Base-by-base conservation (phyloP, 2,329 filamentous ascomycete genomes). In the Fusarium protoensiforme region DNA sequence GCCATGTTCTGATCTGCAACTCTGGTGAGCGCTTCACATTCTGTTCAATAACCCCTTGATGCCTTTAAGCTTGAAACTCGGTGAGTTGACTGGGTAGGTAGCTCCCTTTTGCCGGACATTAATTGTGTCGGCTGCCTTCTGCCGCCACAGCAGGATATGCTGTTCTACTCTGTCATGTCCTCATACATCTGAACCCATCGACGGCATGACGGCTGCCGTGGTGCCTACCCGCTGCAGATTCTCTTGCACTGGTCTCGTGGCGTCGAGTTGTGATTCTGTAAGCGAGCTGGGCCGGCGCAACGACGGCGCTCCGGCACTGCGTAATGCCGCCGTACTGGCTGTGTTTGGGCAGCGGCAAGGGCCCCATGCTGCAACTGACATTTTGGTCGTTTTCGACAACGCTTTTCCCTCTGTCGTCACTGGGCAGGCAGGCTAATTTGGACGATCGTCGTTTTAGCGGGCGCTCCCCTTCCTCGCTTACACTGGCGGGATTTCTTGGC, bases 381-480 rank as follows among this genome's bases (percentile, higher is more conserved):
- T 72, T 57, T 54, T 59, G 36, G 60, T 38, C 14, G 38, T 64
- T 39, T 58, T 61, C 43, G 46, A 64, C 58, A 48, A 69, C 68
- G 51, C 64, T 43, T 64, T 69, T 65, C 66, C 60, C 57, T 66
- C 65, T 74, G 60, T 73, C 72, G 69, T 76, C 68, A 77, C 59
- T 68, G 63, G 69, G 61, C 65, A 69, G 74, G 71, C 72, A 75
- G 74, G 75, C 76, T 78, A 78, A 77, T 75, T 71, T 73, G 69
- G 31, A 77, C 77, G 77, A 78, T 78, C 77, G 75, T 72, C 76
- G 76, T 69, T 67, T 75, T 78, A 78, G 77, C 76, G 74, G 75
- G 72, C 76, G 74, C 74, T 78, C 73, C 75, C 75, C 73, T 78
- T 75, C 75, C 76, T 78, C 76, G 76, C 75, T 77, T 78, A 75